Evolutionary conservation across 208 protist genomes (phyloP).

Genomic region (Crithidia bombi): DNA sequence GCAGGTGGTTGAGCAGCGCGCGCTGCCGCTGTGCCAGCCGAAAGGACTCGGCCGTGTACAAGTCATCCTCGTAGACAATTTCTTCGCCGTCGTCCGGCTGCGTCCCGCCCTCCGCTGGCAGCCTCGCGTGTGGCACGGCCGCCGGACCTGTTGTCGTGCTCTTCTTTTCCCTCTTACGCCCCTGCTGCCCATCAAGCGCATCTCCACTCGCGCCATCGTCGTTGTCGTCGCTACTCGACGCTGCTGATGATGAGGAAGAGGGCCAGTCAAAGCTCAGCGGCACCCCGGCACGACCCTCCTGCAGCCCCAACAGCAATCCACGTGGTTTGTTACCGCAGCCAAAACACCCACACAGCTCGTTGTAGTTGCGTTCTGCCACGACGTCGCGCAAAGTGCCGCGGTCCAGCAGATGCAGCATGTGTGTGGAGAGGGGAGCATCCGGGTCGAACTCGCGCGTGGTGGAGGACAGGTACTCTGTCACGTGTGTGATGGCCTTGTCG

Average conservation of each 20-base stretch:
- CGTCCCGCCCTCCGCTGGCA: neutral
- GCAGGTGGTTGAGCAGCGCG: conserved; percentile 41
- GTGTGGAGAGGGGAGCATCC: conserved; percentile 30
- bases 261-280: conserved; percentile 25
- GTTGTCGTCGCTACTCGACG: neutral
- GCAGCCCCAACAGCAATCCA: conserved; percentile 22
- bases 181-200: neutral
- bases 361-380: conserved; percentile 71
- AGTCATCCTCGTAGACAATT: conserved; percentile 71
- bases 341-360: conserved; percentile 59
- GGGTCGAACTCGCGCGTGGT: conserved; percentile 51
- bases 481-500: conserved; percentile 57
- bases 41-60: conserved; percentile 62
- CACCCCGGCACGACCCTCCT: neutral
- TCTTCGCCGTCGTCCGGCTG: conserved; percentile 36
- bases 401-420: conserved; percentile 75
- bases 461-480: conserved; percentile 59
- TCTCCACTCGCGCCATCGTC: neutral
- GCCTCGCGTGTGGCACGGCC: too few species aligned
- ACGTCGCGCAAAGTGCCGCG: conserved; percentile 56
- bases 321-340: conserved; percentile 59
- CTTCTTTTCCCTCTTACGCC: neutral
- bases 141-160: too few species aligned
- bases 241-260: conserved; percentile 6
- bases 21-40: conserved; percentile 54